phyloP scores from a whole-genome alignment of 1,139 yeast genomes.

The Suhomyces yuchorum region DNA sequence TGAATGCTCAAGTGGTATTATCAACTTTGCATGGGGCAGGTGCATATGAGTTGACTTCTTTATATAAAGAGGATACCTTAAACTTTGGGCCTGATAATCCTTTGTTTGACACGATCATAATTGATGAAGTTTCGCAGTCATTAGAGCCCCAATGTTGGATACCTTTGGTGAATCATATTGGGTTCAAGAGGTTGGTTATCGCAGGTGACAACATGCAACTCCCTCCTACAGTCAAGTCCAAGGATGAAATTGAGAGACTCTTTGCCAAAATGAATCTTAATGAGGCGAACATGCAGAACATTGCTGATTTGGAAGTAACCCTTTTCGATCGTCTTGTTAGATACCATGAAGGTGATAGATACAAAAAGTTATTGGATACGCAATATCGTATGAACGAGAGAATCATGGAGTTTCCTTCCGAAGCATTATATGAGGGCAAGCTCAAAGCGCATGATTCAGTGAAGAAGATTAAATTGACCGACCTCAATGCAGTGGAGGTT shows the following conservation, averaged over 20 bases:
- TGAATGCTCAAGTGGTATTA: conserved; percentile 67
- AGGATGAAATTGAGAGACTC: conserved; percentile 28
- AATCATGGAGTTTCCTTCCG: conserved; percentile 81
- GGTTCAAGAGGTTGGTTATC: conserved; percentile 61
- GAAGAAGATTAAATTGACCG: conserved; percentile 51
- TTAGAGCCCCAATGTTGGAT: conserved; percentile 97
- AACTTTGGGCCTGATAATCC: conserved; percentile 29
- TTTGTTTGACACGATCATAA: conserved; percentile 77
- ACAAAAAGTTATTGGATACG: conserved; percentile 56
- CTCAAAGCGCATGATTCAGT: conserved; percentile 68
- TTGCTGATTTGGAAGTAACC: conserved; percentile 57
- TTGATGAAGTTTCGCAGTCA: conserved; percentile 95
- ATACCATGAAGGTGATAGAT: conserved; percentile 52
- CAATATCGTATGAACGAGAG: conserved; percentile 86
- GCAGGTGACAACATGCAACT: conserved; percentile 90
- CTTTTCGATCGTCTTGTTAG: conserved; percentile 76
- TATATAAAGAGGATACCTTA: conserved; percentile 36
- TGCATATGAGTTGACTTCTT: conserved; percentile 59
- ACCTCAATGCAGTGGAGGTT: conserved; percentile 53
- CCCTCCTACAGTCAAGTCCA: conserved; percentile 71
- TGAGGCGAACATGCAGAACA: conserved; percentile 13
- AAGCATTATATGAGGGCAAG: conserved; percentile 60
- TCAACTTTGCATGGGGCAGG: conserved; percentile 91
- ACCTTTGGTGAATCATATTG: conserved; percentile 70
- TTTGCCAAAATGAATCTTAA: conserved; percentile 22